These are phyloP conservation scores for Aspergillus transmontanensis DNA, from an alignment of 2,329 filamentous ascomycete genomes.

Conservation along the genomic window DNA sequence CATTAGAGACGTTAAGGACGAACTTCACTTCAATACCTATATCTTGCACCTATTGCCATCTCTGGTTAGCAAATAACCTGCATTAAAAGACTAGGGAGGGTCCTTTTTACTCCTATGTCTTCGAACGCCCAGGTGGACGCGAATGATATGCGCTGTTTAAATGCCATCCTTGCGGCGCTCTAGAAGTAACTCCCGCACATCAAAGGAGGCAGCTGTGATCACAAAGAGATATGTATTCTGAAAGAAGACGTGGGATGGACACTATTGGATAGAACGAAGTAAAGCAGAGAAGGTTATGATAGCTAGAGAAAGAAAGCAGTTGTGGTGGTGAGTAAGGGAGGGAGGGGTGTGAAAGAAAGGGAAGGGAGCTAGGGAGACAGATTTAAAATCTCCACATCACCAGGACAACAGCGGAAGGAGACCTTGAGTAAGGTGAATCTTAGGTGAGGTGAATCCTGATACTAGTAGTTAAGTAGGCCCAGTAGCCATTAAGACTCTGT, in stretches of 20 bases:
- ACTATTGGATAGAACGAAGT: not conserved
- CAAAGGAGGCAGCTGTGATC: not conserved
- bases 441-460: not conserved
- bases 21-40: constrained; percentile 27
- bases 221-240: not conserved
- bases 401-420: not conserved
- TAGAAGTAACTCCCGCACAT: not conserved
- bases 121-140: constrained; percentile 39
- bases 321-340: not conserved
- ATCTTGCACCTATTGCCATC: constrained; percentile 25
- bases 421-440: too few relatives aligned
- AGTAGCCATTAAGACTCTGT: not conserved
- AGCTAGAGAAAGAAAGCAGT: not conserved
- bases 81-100: not conserved
- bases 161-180: constrained; percentile 15
- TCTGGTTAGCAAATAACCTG: constrained; percentile 7
- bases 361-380: not conserved
- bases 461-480: not conserved
- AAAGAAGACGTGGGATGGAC: not conserved
- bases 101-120: constrained; percentile 29
- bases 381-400: not conserved
- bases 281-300: not conserved
- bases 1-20: not conserved
- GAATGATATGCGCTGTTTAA: constrained; percentile 27
- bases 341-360: not conserved